Conservation (phyloP, 371 early-diverging fungal species). For the Haplosporangium sp. region DNA sequence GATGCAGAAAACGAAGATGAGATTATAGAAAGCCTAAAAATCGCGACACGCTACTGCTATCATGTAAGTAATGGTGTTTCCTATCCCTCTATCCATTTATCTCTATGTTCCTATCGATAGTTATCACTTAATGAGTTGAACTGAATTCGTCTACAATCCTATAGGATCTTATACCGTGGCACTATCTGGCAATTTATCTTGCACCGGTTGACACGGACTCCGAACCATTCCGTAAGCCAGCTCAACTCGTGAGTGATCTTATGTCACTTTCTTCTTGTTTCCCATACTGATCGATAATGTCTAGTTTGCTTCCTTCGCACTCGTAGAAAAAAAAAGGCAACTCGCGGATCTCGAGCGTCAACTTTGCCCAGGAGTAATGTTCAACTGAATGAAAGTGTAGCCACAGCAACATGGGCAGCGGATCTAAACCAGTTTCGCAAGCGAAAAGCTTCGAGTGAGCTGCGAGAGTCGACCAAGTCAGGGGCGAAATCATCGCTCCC, state of each 20-base stretch:
- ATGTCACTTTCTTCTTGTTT: too few species aligned
- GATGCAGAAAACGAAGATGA: background rate
- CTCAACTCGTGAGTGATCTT: too few species aligned
- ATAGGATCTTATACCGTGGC: constrained; percentile 25
- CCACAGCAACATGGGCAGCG: background rate
- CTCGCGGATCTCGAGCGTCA: background rate
- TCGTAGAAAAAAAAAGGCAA: background rate
- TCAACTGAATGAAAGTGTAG: background rate
- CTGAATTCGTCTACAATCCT: too few species aligned
- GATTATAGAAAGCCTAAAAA: background rate
- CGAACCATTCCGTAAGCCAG: constrained; percentile 17
- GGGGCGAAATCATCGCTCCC: too few species aligned
- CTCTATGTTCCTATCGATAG: too few species aligned
- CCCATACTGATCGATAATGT: too few species aligned
- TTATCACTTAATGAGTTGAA: too few species aligned
- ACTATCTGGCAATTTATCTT: constrained; percentile 20
- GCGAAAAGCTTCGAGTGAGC: too few species aligned
- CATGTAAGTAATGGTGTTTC: constrained; percentile 13
- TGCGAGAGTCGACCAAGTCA: too few species aligned
- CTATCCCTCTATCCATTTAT: too few species aligned
- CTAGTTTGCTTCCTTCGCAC: constrained; percentile 15
- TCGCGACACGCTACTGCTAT: constrained; percentile 42
- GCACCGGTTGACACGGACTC: background rate
- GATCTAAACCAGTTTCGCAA: too few species aligned
- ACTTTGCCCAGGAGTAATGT: background rate